Conservation (phyloP, 768 basidiomycete genomes). For the Kwoniella heveanensis region DNA sequence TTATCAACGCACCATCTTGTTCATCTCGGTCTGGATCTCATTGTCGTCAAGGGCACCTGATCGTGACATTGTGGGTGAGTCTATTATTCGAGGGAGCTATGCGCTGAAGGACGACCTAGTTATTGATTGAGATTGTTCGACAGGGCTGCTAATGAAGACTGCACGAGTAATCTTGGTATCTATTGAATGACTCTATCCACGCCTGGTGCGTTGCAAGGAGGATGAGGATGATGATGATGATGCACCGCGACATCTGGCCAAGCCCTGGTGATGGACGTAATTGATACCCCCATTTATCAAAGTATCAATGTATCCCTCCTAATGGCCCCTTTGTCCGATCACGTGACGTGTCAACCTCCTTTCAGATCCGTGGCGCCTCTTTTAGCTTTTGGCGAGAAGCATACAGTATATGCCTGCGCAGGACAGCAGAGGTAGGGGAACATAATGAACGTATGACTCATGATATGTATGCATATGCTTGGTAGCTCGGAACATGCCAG, state of each 20-base stretch:
- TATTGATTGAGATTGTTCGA: no score
- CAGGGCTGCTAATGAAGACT: not conserved
- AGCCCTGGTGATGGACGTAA: not conserved
- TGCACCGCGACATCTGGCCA: not conserved
- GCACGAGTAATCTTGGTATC: no score
- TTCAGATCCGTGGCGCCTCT: conserved; percentile 2
- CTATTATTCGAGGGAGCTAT: no score
- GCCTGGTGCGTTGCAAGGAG: not conserved
- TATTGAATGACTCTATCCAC: not conserved
- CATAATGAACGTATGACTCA: not conserved
- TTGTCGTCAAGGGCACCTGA: conserved; percentile 76
- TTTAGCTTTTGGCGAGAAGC: not conserved
- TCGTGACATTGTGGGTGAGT: conserved; percentile 65
- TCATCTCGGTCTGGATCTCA: conserved; percentile 94
- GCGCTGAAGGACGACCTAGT: no score
- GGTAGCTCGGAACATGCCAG: not conserved
- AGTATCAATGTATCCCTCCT: not conserved
- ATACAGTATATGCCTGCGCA: not conserved
- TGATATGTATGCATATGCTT: not conserved
- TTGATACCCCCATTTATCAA: not conserved
- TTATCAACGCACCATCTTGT: conserved; percentile 80
- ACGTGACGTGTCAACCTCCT: not conserved
- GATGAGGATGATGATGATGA: not conserved
- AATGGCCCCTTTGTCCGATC: not conserved
- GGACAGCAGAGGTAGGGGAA: not conserved